These are phyloP conservation scores for Stephania yunnanensis DNA, from an alignment of 164 flowering plant genomes.

Conservation along the genomic window DNA sequence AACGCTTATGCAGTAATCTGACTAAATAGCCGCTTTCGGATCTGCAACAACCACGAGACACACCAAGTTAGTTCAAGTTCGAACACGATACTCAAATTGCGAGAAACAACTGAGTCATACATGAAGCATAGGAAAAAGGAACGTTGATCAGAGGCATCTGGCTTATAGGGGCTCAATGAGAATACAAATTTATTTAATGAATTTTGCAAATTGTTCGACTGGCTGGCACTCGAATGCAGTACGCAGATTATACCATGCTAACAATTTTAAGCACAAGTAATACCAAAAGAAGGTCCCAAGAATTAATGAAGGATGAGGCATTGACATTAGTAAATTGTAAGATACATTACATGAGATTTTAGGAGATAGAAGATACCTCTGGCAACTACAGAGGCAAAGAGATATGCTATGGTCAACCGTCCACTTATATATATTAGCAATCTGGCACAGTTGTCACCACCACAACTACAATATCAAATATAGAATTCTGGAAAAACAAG, in stretches of 20 bases:
- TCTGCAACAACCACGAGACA: slow-evolving; percentile 12
- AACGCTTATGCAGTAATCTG: slow-evolving; percentile 9
- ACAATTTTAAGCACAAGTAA: background rate
- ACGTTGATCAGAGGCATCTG: background rate
- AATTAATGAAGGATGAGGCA: too few species aligned
- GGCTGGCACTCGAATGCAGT: background rate
- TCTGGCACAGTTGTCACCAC: background rate
- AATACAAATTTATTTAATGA: background rate
- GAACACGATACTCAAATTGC: background rate
- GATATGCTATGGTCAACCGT: background rate
- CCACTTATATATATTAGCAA: background rate
- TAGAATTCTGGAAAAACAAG: background rate
- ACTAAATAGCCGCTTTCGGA: slow-evolving; percentile 10
- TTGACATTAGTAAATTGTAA: too few species aligned
- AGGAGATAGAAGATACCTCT: slow-evolving; percentile 43
- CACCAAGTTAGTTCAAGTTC: too few species aligned
- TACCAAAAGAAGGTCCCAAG: background rate
- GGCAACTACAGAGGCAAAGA: slow-evolving; percentile 38
- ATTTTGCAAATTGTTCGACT: background rate
- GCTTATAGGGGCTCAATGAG: background rate
- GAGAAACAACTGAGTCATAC: background rate
- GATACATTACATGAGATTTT: background rate
- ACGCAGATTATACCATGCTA: background rate
- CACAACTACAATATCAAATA: background rate
- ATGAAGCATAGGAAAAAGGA: background rate